Percentiles rank a stretch among this genome's conserved stretches.
Conservation (phyloP, 352 stramenopile genomes). For the Phytophthora foliorum region DNA sequence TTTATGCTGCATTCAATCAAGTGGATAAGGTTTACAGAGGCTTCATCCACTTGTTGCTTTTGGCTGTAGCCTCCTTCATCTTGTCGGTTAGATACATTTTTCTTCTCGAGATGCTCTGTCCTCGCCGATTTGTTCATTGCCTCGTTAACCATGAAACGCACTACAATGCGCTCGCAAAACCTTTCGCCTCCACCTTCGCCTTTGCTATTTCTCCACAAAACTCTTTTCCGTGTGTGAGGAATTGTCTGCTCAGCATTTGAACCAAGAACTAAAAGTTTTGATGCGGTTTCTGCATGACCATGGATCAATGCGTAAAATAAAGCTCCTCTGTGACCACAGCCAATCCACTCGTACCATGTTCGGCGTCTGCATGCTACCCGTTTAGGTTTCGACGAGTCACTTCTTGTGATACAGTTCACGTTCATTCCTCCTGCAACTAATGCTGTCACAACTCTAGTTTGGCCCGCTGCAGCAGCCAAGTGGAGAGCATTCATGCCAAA, state of each 20-base stretch:
- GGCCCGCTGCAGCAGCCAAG: constrained; percentile 54
- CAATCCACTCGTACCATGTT: constrained; percentile 31
- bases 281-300: constrained; percentile 62
- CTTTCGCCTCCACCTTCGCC: neutral
- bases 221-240: constrained; percentile 37
- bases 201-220: constrained; percentile 9
- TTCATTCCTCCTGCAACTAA: constrained; percentile 66
- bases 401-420: constrained; percentile 49
- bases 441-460: constrained; percentile 51
- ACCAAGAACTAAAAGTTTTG: constrained; percentile 65
- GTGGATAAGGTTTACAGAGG: constrained; percentile 37
- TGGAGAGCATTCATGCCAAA: constrained; percentile 59
- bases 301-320: constrained; percentile 66
- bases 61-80: neutral
- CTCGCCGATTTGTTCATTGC: constrained; percentile 36
- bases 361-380: neutral
- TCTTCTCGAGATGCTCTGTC: constrained; percentile 14
- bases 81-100: neutral
- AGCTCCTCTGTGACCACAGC: constrained; percentile 38
- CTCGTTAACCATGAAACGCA: constrained; percentile 36
- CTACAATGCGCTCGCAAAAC: constrained; percentile 22
- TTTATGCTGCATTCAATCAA: constrained; percentile 64
- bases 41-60: constrained; percentile 6
- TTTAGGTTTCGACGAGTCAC: constrained; percentile 17
- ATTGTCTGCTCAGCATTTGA: constrained; percentile 57